A percentile compares a stretch with the other conserved stretches of the same genome.
phyloP scores from a whole-genome alignment of 805 yeast genomes.

The Metschnikowia cerradonensis region DNA sequence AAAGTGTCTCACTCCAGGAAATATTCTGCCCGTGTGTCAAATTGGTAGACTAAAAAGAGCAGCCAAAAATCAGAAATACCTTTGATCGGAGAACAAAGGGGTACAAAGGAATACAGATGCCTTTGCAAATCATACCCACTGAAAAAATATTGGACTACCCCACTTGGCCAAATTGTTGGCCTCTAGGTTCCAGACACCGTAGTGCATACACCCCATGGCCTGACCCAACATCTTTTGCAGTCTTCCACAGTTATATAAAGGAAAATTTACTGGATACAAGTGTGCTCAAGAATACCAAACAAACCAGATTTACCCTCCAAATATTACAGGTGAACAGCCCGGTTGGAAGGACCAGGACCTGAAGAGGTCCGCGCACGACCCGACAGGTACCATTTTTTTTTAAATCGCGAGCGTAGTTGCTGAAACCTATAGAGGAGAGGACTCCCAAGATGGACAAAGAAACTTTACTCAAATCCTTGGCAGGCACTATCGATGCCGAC shows the following conservation, averaged over 20 bases:
- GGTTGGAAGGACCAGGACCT: too few relatives aligned
- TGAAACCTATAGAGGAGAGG: background rate
- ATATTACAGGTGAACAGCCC: too few relatives aligned
- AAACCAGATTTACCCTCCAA: background rate
- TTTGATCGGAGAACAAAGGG: background rate
- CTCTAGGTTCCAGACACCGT: background rate
- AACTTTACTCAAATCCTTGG: conserved; percentile 45
- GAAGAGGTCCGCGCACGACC: conserved; percentile 3
- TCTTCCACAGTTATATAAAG: background rate
- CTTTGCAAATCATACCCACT: background rate
- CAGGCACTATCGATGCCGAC: conserved; percentile 53
- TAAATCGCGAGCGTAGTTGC: background rate
- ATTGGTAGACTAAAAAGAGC: background rate
- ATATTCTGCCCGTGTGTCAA: too few relatives aligned
- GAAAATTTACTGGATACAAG: background rate
- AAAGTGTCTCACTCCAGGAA: background rate
- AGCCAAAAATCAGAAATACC: background rate
- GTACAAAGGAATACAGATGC: background rate
- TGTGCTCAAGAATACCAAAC: too few relatives aligned
- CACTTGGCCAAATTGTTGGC: background rate
- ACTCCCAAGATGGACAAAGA: conserved; percentile 42
- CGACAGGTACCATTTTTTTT: background rate
- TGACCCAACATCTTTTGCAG: background rate
- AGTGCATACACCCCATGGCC: background rate
- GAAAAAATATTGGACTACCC: background rate